Evolutionary conservation across 2,329 filamentous ascomycete genomes (phyloP).

Genomic region (Tolypocladium amazonense): DNA sequence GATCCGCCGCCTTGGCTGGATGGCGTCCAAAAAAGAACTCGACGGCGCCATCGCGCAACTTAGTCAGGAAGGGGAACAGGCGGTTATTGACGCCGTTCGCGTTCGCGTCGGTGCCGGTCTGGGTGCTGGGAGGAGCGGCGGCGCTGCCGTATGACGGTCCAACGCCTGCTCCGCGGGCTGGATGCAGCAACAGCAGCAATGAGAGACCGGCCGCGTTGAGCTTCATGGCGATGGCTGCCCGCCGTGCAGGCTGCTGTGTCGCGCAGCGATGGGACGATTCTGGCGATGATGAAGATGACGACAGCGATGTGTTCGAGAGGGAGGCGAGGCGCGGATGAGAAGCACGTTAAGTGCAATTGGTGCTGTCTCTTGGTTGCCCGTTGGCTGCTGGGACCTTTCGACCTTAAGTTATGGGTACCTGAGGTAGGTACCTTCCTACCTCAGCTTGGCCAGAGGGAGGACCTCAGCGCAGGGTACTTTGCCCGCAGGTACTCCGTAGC

Average conservation of each 20-base stretch:
- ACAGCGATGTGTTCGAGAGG: not conserved
- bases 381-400: not conserved
- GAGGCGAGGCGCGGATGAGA: not conserved
- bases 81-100: conserved; percentile 7
- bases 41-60: conserved; percentile 38
- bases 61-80: conserved; percentile 37
- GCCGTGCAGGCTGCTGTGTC: not conserved
- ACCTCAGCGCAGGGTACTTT: not conserved
- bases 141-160: not conserved
- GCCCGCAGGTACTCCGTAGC: not conserved
- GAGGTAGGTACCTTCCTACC: no score
- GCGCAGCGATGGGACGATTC: not conserved
- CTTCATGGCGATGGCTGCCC: not conserved
- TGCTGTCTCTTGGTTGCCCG: not conserved
- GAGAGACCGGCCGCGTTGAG: not conserved
- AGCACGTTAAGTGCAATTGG: no score
- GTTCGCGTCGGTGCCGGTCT: not conserved
- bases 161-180: not conserved
- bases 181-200: not conserved
- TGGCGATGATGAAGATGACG: not conserved
- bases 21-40: conserved; percentile 39
- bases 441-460: no score
- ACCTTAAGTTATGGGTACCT: no score
- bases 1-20: conserved; percentile 17
- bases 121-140: not conserved